Base-by-base conservation (phyloP, 169 alveolate species). In the Cryptosporidium bovis region DNA sequence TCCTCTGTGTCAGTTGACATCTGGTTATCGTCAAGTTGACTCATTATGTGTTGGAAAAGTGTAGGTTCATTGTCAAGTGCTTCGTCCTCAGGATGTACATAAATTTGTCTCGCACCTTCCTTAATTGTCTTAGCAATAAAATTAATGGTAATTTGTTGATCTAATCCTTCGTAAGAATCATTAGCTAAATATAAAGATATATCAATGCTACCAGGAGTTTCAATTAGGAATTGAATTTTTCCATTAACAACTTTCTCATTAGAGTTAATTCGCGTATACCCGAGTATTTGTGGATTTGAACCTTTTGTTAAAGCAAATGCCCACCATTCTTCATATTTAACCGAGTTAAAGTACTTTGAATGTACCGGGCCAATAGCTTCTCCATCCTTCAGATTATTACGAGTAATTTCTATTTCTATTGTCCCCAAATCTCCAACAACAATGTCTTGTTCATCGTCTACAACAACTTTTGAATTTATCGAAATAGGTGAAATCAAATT, bases 251-350 rank as follows among this genome's bases (percentile, higher is more conserved):
- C 83, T 36, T 91, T 90, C 64, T 92, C 96, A 60, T 95, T 91
- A 34, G 93, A 91, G 51, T 90, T 53, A 40, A 90, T 90, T 44
- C 83, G 84, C 56, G 91, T 91, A 90, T 91, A 91, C 31, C 93
- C 94, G 51, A 93, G n/a, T 66, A 58, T 66, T 66, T 85, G 66
- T 65, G 92, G 51, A 91, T 90, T 82, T 71, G 93, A 66, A 82
- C 84, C 92, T 65, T 91, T 92, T 46, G 90, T 93, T n/a, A 83
- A 83, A 18, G 95, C 90, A 64, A 95, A 90, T 24, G 94, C 67
- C 94, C 95, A 93, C 96, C 97, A 95, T 82, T 95, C 97, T 90
- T 95, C 98, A 82, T 91, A 94, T 82, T 94, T 95, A 8, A 95
- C 93, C 83, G 91, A 92, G 7, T 96, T 95, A 90, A 94, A 94